phyloP scores from a whole-genome alignment of 371 early-diverging fungal genomes.

The Thermomucor indicae-seudaticae region DNA sequence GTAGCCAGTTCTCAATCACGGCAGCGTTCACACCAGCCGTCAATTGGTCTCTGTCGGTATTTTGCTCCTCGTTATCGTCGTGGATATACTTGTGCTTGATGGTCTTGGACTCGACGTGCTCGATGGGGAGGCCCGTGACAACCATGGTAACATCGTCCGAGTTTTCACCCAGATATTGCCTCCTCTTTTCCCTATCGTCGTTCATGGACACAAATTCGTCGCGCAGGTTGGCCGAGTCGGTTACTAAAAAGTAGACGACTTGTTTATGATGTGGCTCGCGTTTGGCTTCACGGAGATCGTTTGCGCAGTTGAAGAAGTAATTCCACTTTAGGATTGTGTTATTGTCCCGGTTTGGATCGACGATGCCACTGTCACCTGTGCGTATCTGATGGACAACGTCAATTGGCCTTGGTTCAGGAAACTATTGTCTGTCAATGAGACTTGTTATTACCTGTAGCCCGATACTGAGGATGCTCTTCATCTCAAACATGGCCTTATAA shows the following conservation, averaged over 20 bases:
- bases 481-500: conserved; percentile 21
- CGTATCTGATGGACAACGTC: conserved; percentile 9
- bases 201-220: conserved; percentile 27
- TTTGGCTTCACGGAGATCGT: conserved; percentile 19
- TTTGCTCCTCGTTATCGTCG: conserved; percentile 13
- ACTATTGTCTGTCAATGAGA: not conserved
- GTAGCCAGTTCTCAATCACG: conserved; percentile 49
- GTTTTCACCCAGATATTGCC: conserved; percentile 13
- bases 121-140: conserved; percentile 45
- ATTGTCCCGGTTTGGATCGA: conserved; percentile 22
- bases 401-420: not conserved
- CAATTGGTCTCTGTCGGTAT: conserved; percentile 23
- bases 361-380: conserved; percentile 26
- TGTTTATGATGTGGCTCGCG: conserved; percentile 24
- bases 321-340: conserved; percentile 20
- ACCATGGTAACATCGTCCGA: conserved; percentile 27
- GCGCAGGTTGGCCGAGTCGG: conserved; percentile 22
- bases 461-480: conserved; percentile 31
- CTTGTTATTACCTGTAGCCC: conserved; percentile 22
- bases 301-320: conserved; percentile 33
- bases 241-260: conserved; percentile 28
- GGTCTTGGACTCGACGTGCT: conserved; percentile 42
- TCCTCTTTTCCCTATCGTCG: conserved; percentile 6
- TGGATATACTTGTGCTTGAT: conserved; percentile 17
- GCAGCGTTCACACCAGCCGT: conserved; percentile 40